These are phyloP conservation scores for Lecanosticta acicola DNA, from an alignment of 2,329 filamentous ascomycete species.

Conservation along the genomic window DNA sequence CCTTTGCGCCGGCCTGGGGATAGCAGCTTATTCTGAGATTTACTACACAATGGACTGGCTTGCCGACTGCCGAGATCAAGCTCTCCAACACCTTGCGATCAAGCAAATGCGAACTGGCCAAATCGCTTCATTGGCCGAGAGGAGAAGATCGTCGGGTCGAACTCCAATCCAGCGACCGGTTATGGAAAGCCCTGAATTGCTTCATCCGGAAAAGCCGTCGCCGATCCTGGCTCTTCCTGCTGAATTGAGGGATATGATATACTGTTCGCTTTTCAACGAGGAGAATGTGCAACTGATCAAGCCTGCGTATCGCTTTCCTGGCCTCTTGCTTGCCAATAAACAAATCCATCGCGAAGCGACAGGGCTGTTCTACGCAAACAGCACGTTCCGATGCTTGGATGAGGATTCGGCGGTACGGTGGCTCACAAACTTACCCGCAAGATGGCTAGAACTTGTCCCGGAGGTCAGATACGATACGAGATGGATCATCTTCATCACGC, in stretches of 20 bases:
- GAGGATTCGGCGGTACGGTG: constrained; percentile 13
- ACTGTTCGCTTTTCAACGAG: constrained; percentile 11
- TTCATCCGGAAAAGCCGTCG: too few relatives aligned
- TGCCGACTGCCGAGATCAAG: background rate
- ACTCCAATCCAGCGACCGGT: too few relatives aligned
- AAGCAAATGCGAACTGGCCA: background rate
- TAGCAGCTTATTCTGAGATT: too few relatives aligned
- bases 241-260: constrained; percentile 20
- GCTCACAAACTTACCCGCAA: constrained; percentile 8
- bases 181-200: too few relatives aligned
- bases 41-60: constrained; percentile 3
- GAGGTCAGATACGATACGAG: constrained; percentile 18
- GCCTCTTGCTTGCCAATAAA: constrained; percentile 10
- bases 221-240: constrained; percentile 14
- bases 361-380: constrained; percentile 1
- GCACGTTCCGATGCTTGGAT: constrained; percentile 17
- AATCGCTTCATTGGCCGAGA: background rate
- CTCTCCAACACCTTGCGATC: background rate
- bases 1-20: too few relatives aligned
- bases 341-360: constrained; percentile 12
- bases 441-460: constrained; percentile 5
- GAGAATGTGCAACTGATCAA: constrained; percentile 11
- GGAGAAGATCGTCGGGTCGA: background rate
- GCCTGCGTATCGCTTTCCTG: constrained; percentile 15
- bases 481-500: constrained; percentile 17